Percentiles rank a stretch among this genome's conserved stretches.
These are phyloP conservation scores for Aureobasidium sp. DNA, from an alignment of 2,329 filamentous ascomycete species.

Conservation along the genomic window DNA sequence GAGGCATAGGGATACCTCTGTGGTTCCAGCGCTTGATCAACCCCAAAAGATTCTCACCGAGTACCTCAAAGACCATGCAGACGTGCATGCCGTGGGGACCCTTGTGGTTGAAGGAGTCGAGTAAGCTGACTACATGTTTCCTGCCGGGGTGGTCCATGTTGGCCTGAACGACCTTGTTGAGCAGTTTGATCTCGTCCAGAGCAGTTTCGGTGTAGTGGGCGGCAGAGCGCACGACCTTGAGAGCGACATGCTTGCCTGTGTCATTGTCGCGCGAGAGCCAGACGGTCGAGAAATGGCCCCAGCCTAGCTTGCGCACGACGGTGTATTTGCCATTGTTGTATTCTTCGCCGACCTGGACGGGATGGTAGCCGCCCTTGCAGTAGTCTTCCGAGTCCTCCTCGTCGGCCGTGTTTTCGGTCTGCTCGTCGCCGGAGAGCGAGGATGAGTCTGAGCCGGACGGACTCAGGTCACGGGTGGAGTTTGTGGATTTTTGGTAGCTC, in stretches of 20 bases:
- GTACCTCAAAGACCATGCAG: constrained; percentile 98
- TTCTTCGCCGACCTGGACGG: constrained; percentile 85
- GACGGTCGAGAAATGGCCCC: constrained; percentile 97
- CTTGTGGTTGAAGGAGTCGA: constrained; percentile 97
- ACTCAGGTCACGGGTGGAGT: constrained; percentile 50
- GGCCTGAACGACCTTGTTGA: constrained; percentile 92
- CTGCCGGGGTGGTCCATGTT: constrained; percentile 92
- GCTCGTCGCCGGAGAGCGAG: constrained; percentile 68
- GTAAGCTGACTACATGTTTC: constrained; percentile 87
- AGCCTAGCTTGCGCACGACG: constrained; percentile 90
- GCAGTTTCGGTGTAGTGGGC: constrained; percentile 99
- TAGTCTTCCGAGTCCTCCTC: constrained; percentile 99
- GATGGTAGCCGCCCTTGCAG: constrained; percentile 98
- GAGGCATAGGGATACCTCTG: constrained; percentile 86
- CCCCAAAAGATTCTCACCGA: constrained; percentile 89
- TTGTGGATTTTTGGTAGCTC: constrained; percentile 24
- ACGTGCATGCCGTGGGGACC: constrained; percentile 94
- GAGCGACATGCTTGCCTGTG: constrained; percentile 85
- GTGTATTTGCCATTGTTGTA: constrained; percentile 98
- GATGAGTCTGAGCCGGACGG: constrained; percentile 65
- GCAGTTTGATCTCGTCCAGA: constrained; percentile 96
- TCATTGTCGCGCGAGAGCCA: constrained; percentile 77
- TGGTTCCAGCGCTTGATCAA: constrained; percentile 99
- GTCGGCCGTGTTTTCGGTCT: constrained; percentile 85
- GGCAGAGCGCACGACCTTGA: constrained; percentile 95